Evolutionary conservation across 768 basidiomycete genomes (phyloP).

Genomic region (Tremella fuciformis): DNA sequence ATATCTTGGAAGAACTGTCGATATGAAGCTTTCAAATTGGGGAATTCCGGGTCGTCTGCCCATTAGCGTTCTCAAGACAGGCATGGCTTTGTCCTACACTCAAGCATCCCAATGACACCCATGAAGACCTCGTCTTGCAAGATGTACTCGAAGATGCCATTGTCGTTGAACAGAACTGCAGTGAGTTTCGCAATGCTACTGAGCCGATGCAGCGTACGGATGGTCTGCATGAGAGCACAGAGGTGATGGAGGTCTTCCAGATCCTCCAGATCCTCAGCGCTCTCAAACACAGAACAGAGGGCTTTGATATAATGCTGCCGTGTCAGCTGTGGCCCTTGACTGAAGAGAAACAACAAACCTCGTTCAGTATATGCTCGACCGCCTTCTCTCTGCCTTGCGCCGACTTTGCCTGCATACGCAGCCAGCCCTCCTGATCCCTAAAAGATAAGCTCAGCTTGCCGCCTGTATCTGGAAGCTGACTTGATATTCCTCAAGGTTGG

Average conservation of each 20-base stretch:
- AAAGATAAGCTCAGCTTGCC: slow-evolving; percentile 8
- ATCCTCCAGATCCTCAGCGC: slow-evolving; percentile 90
- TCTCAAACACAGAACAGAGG: slow-evolving; percentile 75
- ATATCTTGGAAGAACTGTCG: slow-evolving; percentile 83
- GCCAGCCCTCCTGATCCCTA: slow-evolving; percentile 41
- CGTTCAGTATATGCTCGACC: slow-evolving; percentile 81
- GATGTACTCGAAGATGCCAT: slow-evolving; percentile 88
- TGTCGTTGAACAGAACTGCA: slow-evolving; percentile 92
- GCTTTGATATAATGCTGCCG: slow-evolving; percentile 79
- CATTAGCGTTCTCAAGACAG: neutral
- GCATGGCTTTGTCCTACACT: slow-evolving; percentile 79
- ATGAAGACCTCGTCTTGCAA: slow-evolving; percentile 88
- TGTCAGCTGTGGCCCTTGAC: slow-evolving; percentile 11
- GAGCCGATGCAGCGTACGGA: slow-evolving; percentile 60
- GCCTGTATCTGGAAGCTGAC: slow-evolving; percentile 14
- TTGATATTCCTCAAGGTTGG: slow-evolving; percentile 42
- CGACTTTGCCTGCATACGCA: slow-evolving; percentile 62
- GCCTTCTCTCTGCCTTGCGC: slow-evolving; percentile 73
- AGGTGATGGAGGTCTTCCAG: slow-evolving; percentile 84
- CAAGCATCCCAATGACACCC: slow-evolving; percentile 91
- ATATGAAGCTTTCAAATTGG: slow-evolving; percentile 92
- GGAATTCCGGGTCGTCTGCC: slow-evolving; percentile 94
- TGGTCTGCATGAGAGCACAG: slow-evolving; percentile 89
- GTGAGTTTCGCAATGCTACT: slow-evolving; percentile 10
- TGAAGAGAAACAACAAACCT: slow-evolving; percentile 58